Conservation (phyloP, 495 filamentous ascomycete genomes). For the Acidiella bohemica region DNA sequence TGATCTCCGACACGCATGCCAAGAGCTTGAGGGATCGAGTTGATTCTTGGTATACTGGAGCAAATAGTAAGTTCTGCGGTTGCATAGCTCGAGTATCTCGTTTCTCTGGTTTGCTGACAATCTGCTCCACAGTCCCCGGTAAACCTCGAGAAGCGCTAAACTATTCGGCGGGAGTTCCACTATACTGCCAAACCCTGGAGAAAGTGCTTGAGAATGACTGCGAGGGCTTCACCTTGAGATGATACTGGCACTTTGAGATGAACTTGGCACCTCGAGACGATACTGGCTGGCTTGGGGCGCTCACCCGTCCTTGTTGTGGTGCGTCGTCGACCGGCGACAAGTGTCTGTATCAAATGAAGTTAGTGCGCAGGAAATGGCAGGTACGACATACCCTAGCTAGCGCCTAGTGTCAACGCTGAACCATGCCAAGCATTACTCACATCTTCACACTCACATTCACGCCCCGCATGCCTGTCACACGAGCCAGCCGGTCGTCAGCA, state of each 20-base stretch:
- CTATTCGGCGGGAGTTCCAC: conserved; percentile 10
- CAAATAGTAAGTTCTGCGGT: conserved; percentile 1
- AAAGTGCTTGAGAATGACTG: conserved; percentile 7
- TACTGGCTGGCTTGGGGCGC: no score
- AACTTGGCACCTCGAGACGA: no score
- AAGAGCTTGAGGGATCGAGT: conserved; percentile 7
- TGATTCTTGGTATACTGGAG: conserved; percentile 15
- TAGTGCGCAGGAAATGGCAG: no score
- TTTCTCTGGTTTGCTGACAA: background rate
- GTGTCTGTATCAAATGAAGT: no score
- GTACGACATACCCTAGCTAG: no score
- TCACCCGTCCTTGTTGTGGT: no score
- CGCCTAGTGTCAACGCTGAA: no score
- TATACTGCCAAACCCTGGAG: conserved; percentile 11
- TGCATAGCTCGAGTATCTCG: background rate
- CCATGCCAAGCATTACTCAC: no score
- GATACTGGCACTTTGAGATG: background rate
- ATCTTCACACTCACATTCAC: no score
- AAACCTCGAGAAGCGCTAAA: conserved; percentile 13
- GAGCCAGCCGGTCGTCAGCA: no score
- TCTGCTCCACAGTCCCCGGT: conserved; percentile 6
- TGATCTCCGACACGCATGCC: conserved; percentile 15
- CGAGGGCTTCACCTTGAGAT: conserved; percentile 9
- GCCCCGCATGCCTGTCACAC: no score
- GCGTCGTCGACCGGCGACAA: no score